Percentiles rank a stretch among this genome's conserved stretches.
Conservation (phyloP, 2,329 filamentous ascomycete genomes). For the Colletotrichum neosansevieriae region DNA sequence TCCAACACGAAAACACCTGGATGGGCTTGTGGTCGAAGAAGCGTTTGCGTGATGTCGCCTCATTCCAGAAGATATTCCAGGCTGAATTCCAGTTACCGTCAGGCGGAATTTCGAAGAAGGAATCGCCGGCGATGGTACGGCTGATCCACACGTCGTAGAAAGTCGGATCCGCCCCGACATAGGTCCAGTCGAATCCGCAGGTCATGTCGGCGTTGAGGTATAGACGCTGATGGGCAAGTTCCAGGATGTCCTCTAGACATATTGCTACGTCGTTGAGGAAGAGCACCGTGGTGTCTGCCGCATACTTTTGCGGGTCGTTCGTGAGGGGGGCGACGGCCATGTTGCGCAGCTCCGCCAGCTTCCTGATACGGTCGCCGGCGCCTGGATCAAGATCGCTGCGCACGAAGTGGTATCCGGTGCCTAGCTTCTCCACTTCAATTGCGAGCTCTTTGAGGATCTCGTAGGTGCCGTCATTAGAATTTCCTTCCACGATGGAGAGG, state of each 20-base stretch:
- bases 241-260: slow-evolving; percentile 67
- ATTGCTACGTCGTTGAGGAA: slow-evolving; percentile 67
- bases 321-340: slow-evolving; percentile 59
- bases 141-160: slow-evolving; percentile 70
- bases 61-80: slow-evolving; percentile 66
- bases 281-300: slow-evolving; percentile 56
- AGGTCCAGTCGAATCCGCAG: slow-evolving; percentile 71
- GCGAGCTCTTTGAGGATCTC: slow-evolving; percentile 60
- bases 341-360: slow-evolving; percentile 65
- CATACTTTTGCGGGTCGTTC: slow-evolving; percentile 39
- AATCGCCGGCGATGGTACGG: slow-evolving; percentile 63
- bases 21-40: slow-evolving; percentile 58
- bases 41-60: slow-evolving; percentile 50
- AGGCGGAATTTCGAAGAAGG: slow-evolving; percentile 65
- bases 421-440: slow-evolving; percentile 52
- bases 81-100: slow-evolving; percentile 63
- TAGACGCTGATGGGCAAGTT: slow-evolving; percentile 57
- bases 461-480: slow-evolving; percentile 65
- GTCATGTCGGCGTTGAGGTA: slow-evolving; percentile 66
- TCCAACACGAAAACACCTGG: slow-evolving; percentile 73
- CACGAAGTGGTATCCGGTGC: slow-evolving; percentile 56
- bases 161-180: slow-evolving; percentile 55
- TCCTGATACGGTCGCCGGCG: slow-evolving; percentile 57
- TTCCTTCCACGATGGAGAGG: slow-evolving; percentile 67
- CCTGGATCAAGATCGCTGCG: slow-evolving; percentile 58